Evolutionary conservation across 179 eudicot genomes (phyloP).

Genomic region (Beta lomatogona): DNA sequence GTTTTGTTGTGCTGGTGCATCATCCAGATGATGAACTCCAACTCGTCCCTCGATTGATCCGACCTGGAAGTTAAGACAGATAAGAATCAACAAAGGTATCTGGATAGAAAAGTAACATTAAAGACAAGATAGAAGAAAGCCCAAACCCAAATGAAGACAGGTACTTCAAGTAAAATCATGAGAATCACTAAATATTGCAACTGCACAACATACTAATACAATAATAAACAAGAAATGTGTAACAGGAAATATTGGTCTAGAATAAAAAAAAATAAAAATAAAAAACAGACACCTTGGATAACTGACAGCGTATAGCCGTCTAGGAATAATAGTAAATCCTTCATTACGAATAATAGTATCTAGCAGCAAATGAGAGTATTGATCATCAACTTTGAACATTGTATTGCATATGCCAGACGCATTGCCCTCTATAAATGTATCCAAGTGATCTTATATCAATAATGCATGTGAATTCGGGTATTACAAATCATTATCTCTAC

Average conservation of each 20-base stretch:
- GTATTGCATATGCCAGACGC: too few relatives aligned
- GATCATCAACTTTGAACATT: too few relatives aligned
- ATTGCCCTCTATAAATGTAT: too few relatives aligned
- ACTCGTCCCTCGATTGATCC: slow-evolving; percentile 98
- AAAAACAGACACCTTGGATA: not conserved
- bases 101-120: not conserved
- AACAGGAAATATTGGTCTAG: not conserved
- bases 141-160: not conserved
- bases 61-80: slow-evolving; percentile 43
- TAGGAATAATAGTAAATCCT: not conserved
- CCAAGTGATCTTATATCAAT: not conserved
- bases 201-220: not conserved
- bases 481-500: not conserved
- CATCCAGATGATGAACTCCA: slow-evolving; percentile 97
- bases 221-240: not conserved
- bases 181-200: not conserved
- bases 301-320: not conserved
- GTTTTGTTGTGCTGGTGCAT: slow-evolving; percentile 65
- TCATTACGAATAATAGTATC: too few relatives aligned
- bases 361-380: too few relatives aligned
- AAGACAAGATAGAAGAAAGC: not conserved
- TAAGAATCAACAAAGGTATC: slow-evolving; percentile 8
- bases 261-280: too few relatives aligned
- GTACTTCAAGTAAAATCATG: not conserved
- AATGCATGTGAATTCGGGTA: not conserved